Evolutionary conservation across 2,329 filamentous ascomycete species (phyloP).

Genomic region (Penicillium griseofulvum): DNA sequence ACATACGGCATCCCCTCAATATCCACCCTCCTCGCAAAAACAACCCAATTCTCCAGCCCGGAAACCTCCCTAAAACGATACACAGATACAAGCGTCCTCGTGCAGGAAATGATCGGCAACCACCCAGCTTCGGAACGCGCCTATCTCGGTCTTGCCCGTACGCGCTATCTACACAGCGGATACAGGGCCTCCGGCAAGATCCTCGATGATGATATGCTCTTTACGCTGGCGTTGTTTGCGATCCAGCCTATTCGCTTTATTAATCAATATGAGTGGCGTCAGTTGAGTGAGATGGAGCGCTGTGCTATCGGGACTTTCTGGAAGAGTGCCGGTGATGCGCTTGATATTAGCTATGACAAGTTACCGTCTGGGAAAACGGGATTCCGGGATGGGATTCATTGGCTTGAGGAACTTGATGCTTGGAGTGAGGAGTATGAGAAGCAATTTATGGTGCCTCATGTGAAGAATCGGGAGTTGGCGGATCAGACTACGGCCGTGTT

Average conservation of each 20-base stretch:
- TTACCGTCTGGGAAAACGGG: slow-evolving; percentile 45
- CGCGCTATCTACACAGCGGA: slow-evolving; percentile 61
- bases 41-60: slow-evolving; percentile 48
- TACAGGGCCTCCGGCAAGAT: slow-evolving; percentile 61
- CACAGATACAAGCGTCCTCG: slow-evolving; percentile 51
- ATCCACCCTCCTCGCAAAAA: slow-evolving; percentile 50
- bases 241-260: slow-evolving; percentile 65
- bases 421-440: slow-evolving; percentile 61
- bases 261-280: slow-evolving; percentile 66
- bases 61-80: slow-evolving; percentile 54
- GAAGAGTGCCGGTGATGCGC: slow-evolving; percentile 68
- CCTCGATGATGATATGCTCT: slow-evolving; percentile 61
- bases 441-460: slow-evolving; percentile 55
- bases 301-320: slow-evolving; percentile 68
- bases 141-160: slow-evolving; percentile 57
- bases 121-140: slow-evolving; percentile 46
- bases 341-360: slow-evolving; percentile 57
- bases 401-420: slow-evolving; percentile 49
- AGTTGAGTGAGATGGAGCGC: slow-evolving; percentile 63
- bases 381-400: slow-evolving; percentile 53
- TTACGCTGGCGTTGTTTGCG: slow-evolving; percentile 64
- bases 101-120: slow-evolving; percentile 50
- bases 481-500: slow-evolving; percentile 61
- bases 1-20: slow-evolving; percentile 59
- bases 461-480: slow-evolving; percentile 53